Evolutionary conservation across 352 stramenopile species (phyloP), one percentile per base, ranked within the genome.

Genomic region (Phytophthora melonis): DNA sequence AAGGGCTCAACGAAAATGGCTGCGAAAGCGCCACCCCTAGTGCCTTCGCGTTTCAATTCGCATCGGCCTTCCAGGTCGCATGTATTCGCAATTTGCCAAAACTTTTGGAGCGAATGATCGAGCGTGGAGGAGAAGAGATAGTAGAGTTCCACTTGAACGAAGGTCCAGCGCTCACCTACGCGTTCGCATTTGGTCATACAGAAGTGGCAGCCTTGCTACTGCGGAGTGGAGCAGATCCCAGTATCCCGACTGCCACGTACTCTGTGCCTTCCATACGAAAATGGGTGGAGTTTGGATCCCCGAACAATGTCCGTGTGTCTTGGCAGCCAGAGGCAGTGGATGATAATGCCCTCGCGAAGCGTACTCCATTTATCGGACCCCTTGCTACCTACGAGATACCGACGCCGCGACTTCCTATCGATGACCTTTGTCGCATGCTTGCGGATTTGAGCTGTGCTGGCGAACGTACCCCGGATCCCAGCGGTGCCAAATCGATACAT

Each of bases 21-120:
- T 30, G 50, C 9, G 77, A 58, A 14, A 72, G 58, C 4, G 72
- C 52, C 13, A 81, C 84, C 50, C 61, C 78, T 0, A 81, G 68
- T 50, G 74, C 80, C 5, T 93, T 93, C 70, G 81, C 84, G 2
- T 92, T 93, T 43, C 87, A 93, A 63, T 94, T 93, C 56, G 84
- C 85, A 6, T 66, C 79, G 50, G 82, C 77, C 13, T 87, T 93
- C 41, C 87, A 93, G 55, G 54, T 89, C 7, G 85, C 85, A 34
- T 93, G 85, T 36, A 92, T 94, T 56, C 85, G 82, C 21, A 50
- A 63, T 43, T 73, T 90, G 55, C 55, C 60, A 0, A 63, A 61
- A 13, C 62, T 94, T 3, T 69, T 91, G 27, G 45, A 72, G 49
- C 80, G 82, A 55, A 89, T 93, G 78, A 81, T 92, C 32, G 62